Evolutionary conservation across 2,329 filamentous ascomycete genomes (phyloP), one percentile per base, ranked within the genome.

Genomic region (Myriosclerotinia scirpicola): DNA sequence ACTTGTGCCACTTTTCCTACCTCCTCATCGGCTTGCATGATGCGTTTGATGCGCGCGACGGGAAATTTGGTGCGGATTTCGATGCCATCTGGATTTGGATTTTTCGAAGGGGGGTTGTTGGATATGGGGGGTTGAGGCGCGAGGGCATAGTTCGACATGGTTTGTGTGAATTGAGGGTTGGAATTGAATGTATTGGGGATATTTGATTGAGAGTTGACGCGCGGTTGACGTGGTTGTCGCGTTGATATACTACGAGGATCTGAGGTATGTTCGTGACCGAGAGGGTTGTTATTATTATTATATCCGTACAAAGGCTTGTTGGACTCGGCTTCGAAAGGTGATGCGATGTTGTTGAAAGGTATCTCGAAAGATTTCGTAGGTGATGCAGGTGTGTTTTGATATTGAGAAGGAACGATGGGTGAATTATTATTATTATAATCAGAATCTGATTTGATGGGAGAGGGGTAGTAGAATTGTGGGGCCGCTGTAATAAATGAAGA

Each of bases 1-100:
- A 98, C 95, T 79, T 99, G 95, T 5, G 95, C 93, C 12, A 99
- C 95, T 80, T 99, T 99, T 69, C 95, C 95, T 0, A 99, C 93
- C 77, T 99, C 95, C 76, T 99, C 95, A 76, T 99, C 95, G 14
- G 94, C 94, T 80, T 99, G 95, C 95, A 99, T 98, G 75, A 99
- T 98, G 62, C 95, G 88, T 83, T 99, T 99, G 82, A 99, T 99
- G 69, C 95, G 86, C 17, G 95, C 95, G 42, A 96, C 96, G 1
- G 95, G 95, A 75, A 99, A 99, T 75, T 97, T 97, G 44, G 94
- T 98, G 79, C 87, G 91, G 73, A 99, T 92, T 54, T 92, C 78
- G 80, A 97, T 80, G 78, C 74, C 74, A 64, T 67, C 69, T 4
- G 74, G 74, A 61, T 76, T 75, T 14, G 75, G 74, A 50, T 75